phyloP scores from a whole-genome alignment of 257 asterid genomes.

The Ajuga chamaepitys region DNA sequence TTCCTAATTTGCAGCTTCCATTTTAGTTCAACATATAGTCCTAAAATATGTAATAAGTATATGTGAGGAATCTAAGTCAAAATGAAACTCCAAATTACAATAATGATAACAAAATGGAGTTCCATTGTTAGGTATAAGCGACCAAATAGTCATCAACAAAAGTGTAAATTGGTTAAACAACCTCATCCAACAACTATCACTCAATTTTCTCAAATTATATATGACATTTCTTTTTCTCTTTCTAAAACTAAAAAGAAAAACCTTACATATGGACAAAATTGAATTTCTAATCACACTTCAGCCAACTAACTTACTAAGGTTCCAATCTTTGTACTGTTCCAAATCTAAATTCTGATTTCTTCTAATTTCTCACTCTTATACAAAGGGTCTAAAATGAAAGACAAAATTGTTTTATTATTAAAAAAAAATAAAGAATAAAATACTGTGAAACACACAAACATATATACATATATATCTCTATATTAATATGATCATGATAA shows the following conservation, averaged over 20 bases:
- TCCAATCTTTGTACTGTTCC: background rate
- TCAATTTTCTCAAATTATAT: background rate
- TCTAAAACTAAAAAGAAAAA: background rate
- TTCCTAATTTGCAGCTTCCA: too few relatives aligned
- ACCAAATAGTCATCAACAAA: conserved; percentile 8
- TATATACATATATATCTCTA: too few relatives aligned
- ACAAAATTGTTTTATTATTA: background rate
- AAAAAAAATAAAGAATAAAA: background rate
- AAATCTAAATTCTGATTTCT: background rate
- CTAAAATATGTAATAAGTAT: too few relatives aligned
- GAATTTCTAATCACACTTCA: background rate
- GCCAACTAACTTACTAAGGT: background rate
- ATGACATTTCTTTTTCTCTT: background rate
- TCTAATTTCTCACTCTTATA: background rate
- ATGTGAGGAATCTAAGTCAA: too few relatives aligned
- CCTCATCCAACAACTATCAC: conserved; percentile 24
- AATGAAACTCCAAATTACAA: too few relatives aligned
- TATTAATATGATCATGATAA: background rate
- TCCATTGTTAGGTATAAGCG: conserved; percentile 11
- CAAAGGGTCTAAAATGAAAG: background rate
- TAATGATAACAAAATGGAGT: background rate
- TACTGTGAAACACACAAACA: too few relatives aligned
- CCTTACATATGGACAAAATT: background rate
- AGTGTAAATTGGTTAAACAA: conserved; percentile 23
- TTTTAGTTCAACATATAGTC: too few relatives aligned